Conservation (phyloP, 2,329 filamentous ascomycete genomes). For the Fusarium sp. region DNA sequence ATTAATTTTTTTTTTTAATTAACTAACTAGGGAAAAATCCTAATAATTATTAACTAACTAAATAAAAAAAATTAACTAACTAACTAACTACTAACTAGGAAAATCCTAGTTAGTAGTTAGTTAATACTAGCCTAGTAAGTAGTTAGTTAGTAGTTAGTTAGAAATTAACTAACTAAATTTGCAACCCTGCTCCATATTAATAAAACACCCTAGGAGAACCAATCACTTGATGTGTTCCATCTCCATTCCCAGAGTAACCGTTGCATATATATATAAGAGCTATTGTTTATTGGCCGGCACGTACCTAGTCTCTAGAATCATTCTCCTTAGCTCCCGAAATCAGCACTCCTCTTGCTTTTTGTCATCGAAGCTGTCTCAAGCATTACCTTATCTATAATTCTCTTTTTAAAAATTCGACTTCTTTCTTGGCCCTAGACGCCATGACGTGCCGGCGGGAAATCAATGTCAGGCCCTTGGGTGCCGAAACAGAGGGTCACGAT, state of each 20-base stretch:
- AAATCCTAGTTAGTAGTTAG: too few species aligned
- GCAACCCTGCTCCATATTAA: neutral
- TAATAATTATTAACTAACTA: too few species aligned
- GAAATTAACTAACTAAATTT: too few species aligned
- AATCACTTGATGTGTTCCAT: neutral
- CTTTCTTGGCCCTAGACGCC: too few species aligned
- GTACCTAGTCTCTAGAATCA: neutral
- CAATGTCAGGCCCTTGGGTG: neutral
- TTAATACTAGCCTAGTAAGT: too few species aligned
- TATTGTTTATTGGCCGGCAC: neutral
- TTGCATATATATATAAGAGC: neutral
- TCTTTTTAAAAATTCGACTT: neutral
- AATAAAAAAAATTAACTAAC: too few species aligned
- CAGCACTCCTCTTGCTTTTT: neutral
- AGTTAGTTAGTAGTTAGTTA: too few species aligned
- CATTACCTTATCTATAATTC: too few species aligned
- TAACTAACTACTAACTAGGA: too few species aligned
- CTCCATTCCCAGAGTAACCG: neutral
- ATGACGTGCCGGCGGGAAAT: neutral
- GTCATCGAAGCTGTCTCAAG: neutral
- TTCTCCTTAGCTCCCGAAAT: neutral
- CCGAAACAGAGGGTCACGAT: neutral
- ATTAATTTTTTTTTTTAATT: too few species aligned
- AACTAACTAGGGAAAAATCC: too few species aligned
- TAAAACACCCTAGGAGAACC: neutral